Conservation (phyloP, 1,139 yeast genomes). For the Sugiyamaella japonica region DNA sequence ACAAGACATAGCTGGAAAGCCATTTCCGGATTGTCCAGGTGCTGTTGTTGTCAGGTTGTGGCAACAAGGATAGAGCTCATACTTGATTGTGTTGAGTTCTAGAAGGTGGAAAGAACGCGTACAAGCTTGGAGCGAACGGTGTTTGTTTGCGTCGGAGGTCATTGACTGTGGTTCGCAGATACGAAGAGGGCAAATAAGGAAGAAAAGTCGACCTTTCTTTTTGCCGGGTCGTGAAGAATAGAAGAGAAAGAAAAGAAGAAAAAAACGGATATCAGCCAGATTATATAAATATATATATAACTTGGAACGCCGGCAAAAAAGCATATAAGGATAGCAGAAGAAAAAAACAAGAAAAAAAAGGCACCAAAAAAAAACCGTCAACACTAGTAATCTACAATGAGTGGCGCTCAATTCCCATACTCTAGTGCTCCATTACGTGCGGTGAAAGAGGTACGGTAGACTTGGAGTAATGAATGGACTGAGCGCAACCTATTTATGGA, state of each 20-base stretch:
- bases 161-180: background rate
- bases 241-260: background rate
- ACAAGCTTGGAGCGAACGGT: background rate
- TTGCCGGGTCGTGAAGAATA: background rate
- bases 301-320: background rate
- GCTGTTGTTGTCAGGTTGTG: conserved; percentile 4
- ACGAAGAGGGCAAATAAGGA: conserved; percentile 4
- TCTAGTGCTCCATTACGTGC: conserved; percentile 97
- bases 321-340: background rate
- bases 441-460: conserved; percentile 74
- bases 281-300: too few relatives aligned
- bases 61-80: conserved; percentile 6
- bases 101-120: background rate
- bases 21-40: conserved; percentile 2
- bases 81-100: conserved; percentile 15
- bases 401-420: conserved; percentile 68
- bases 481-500: conserved; percentile 5
- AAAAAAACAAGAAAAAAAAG: background rate
- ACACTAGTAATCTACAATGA: conserved; percentile 32
- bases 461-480: conserved; percentile 7
- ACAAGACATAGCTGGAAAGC: background rate
- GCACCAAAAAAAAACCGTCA: background rate
- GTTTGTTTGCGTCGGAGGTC: background rate
- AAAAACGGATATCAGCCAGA: background rate
- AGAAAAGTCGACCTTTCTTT: conserved; percentile 13